Conservation (phyloP, 148 eudicot species). For the Vaccinium macrocarpon region DNA sequence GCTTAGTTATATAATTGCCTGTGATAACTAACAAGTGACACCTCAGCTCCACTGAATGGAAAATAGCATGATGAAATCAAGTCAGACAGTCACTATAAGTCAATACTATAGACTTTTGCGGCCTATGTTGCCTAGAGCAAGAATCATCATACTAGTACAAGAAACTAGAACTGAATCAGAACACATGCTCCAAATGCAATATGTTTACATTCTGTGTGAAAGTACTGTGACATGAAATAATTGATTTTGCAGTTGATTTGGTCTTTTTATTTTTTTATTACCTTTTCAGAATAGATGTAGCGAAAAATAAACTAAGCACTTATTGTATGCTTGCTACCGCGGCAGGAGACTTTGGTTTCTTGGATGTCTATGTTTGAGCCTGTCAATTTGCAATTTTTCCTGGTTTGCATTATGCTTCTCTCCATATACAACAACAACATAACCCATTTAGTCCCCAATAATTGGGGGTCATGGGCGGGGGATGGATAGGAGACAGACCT, state of each 20-base stretch:
- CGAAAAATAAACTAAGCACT: neutral
- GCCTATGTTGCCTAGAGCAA: neutral
- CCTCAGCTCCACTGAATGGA: neutral
- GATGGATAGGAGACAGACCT: too few species aligned
- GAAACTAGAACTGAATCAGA: neutral
- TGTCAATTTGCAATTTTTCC: neutral
- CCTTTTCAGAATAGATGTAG: neutral
- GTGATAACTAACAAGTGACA: slow-evolving; percentile 2
- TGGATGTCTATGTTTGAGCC: neutral
- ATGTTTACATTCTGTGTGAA: neutral
- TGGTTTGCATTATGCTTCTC: neutral
- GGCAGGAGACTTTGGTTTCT: neutral
- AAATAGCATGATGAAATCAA: neutral
- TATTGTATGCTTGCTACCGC: neutral
- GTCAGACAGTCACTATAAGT: neutral
- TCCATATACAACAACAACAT: neutral
- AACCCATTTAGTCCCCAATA: too few species aligned
- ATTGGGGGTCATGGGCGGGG: too few species aligned
- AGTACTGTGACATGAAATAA: neutral
- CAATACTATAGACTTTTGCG: neutral
- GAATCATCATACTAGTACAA: neutral
- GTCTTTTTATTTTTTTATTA: neutral
- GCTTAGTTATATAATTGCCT: neutral
- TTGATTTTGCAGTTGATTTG: neutral
- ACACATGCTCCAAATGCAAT: neutral